phyloP scores from a whole-genome alignment of 2,329 filamentous ascomycete genomes.

The Aspergillus pseudoterreus region DNA sequence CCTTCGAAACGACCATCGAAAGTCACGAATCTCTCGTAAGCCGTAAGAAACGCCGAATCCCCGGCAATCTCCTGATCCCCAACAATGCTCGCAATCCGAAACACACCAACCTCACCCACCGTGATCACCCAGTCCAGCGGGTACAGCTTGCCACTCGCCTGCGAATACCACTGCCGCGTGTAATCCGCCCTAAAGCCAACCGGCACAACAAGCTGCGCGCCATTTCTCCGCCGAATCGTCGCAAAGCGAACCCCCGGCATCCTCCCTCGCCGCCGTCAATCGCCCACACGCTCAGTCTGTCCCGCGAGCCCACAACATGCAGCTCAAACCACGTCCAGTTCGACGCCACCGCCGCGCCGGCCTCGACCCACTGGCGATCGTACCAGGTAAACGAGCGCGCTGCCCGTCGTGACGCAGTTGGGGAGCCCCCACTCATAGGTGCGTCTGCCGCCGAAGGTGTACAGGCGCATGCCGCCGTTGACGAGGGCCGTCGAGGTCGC shows the following conservation, averaged over 20 bases:
- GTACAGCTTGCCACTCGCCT: no score
- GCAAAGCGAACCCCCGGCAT: not conserved
- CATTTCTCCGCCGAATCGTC: not conserved
- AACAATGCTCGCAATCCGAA: no score
- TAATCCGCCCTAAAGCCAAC: no score
- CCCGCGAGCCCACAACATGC: not conserved
- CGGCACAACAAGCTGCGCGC: not conserved
- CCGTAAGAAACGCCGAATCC: no score
- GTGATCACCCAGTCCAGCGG: no score
- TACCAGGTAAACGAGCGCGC: not conserved
- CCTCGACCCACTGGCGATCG: not conserved
- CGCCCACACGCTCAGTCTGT: not conserved
- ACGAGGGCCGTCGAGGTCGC: not conserved
- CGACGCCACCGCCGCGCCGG: not conserved
- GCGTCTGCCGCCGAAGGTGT: not conserved
- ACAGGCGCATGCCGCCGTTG: not conserved
- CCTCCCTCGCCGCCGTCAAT: not conserved
- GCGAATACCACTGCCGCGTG: no score
- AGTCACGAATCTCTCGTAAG: no score
- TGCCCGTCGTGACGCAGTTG: not conserved
- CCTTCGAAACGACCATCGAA: no score
- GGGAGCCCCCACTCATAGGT: not conserved
- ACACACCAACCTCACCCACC: no score
- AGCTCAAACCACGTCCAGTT: not conserved
- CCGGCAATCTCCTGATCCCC: no score